Conservation (phyloP, 140 eudicot genomes). For the Eryngium alpinum region DNA sequence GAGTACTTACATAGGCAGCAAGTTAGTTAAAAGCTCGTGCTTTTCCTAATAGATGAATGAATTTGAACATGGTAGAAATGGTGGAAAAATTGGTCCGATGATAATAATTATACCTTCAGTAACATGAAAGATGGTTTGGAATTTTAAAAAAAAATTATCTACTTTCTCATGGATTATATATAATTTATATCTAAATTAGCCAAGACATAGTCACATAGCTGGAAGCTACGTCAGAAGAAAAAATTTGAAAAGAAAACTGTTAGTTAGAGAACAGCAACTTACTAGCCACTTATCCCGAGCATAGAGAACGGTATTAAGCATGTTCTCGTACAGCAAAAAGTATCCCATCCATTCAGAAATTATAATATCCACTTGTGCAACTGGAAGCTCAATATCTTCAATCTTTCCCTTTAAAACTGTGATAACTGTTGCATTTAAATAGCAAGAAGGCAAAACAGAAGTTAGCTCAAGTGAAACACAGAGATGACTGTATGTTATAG, state of each 20-base stretch:
- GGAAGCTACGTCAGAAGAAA: background rate
- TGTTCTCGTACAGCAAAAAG: conserved; percentile 83
- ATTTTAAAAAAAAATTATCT: background rate
- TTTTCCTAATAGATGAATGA: too few species aligned
- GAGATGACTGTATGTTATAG: background rate
- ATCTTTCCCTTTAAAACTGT: conserved; percentile 95
- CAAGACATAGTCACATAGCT: too few species aligned
- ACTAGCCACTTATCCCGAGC: conserved; percentile 99
- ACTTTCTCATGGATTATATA: background rate
- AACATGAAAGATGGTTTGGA: background rate
- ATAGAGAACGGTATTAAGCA: conserved; percentile 86
- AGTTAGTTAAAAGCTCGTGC: background rate
- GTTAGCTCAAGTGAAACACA: background rate
- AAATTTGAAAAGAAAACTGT: background rate
- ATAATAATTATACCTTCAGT: background rate
- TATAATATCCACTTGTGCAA: conserved; percentile 84
- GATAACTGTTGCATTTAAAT: conserved; percentile 42
- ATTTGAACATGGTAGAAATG: background rate
- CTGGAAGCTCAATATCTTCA: conserved; percentile 94
- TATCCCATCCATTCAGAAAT: conserved; percentile 99
- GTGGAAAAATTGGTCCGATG: background rate
- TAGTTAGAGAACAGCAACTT: conserved; percentile 26
- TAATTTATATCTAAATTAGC: too few species aligned
- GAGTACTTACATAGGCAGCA: background rate
- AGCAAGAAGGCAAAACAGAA: background rate